Evolutionary conservation across 208 protist genomes (phyloP), one percentile per base, ranked within the genome.

Genomic region (Porcisia deanei): DNA sequence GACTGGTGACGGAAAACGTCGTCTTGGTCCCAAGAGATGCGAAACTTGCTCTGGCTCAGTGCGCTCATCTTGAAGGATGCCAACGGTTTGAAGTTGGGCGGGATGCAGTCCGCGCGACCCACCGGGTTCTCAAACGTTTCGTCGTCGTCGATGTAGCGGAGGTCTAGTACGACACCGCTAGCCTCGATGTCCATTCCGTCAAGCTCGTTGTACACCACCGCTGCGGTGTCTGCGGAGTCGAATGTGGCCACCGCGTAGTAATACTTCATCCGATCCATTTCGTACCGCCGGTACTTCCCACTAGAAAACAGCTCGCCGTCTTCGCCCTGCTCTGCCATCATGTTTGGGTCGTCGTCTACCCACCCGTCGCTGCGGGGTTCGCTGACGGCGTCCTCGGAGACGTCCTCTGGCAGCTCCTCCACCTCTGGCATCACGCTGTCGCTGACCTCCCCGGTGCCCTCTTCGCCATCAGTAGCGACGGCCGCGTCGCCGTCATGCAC

Each of bases 231-330:
- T 6, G 89, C 66, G 2, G 83, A 93, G 88, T 99, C 98, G 84
- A 98, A 99, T 54, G 92, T 95, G 25, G 97, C 97, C 1, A 99
- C 89, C n/a, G 98, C 98, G 87, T 99, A 99, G 85, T 98, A 99
- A 85, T 99, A 99, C 81, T 90, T 93, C 87, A 99, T 91, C 49
- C 95, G 90, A 75, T 95, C 76, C 76, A 98, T 91, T 85, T 99
- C 97, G 88, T 99, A 99, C 77, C 88, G 81, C 58, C 96, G 87
- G 75, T 94, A 94, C 85, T 97, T 96, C 59, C 96, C 96, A 66
- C 85, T 79, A 1, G 94, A 96, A 83, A 98, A 96, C 70, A 91
- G 86, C 77, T 98, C 93, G 30, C 94, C 92, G 52, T 97, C 86
- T 30, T 94, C 94, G 64, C 87, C 87, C 64, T 89, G 80, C 73